Conservation (phyloP, 768 basidiomycete species). For the Boletellus emodensis region DNA sequence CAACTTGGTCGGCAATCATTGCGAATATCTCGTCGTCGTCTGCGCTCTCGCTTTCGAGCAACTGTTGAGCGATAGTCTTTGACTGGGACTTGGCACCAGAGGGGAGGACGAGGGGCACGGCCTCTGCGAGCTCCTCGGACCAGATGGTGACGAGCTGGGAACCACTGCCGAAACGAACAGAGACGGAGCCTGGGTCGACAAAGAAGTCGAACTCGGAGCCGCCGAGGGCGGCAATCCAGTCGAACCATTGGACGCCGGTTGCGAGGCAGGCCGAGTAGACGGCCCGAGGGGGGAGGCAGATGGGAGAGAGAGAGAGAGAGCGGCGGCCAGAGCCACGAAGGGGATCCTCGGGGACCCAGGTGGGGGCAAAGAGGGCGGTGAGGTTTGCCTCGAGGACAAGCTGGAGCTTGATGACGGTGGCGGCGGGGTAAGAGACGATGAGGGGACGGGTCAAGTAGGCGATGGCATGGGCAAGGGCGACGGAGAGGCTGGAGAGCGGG, state of each 20-base stretch:
- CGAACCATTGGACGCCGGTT: conserved; percentile 72
- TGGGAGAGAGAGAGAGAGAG: conserved; percentile 69
- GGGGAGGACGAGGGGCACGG: conserved; percentile 17
- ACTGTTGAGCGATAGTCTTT: conserved; percentile 72
- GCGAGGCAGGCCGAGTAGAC: conserved; percentile 69
- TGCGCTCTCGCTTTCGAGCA: conserved; percentile 65
- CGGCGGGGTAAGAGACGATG: conserved; percentile 50
- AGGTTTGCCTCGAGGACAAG: conserved; percentile 71
- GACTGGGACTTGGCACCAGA: conserved; percentile 20
- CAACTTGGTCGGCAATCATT: conserved; percentile 69
- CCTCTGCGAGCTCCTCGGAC: conserved; percentile 49
- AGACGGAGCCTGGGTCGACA: conserved; percentile 76
- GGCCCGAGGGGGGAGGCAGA: conserved; percentile 63
- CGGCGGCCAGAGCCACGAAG: conserved; percentile 67
- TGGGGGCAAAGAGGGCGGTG: conserved; percentile 60
- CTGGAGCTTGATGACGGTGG: conserved; percentile 65
- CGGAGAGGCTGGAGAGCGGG: conserved; percentile 49
- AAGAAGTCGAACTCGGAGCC: conserved; percentile 73
- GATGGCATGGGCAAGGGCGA: conserved; percentile 71
- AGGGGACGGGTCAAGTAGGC: conserved; percentile 70
- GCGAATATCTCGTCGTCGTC: conserved; percentile 72
- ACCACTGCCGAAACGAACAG: conserved; percentile 52
- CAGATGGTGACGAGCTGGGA: conserved; percentile 59
- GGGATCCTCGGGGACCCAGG: conserved; percentile 64
- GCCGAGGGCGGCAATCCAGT: conserved; percentile 72